Conservation (phyloP, 2,329 filamentous ascomycete species). For the Samsoniella hepiali region DNA sequence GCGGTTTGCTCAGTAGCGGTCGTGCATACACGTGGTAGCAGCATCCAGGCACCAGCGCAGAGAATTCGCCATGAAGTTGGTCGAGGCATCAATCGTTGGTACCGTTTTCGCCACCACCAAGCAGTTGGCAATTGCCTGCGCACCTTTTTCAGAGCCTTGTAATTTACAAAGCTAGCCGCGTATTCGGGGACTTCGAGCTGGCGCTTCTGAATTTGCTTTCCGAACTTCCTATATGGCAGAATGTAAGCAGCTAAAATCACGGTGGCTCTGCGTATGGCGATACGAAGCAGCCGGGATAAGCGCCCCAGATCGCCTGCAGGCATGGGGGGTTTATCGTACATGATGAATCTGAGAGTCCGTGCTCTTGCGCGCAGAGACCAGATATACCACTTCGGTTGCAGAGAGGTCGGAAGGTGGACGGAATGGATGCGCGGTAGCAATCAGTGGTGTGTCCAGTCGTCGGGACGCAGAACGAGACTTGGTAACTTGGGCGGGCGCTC, state of each 20-base stretch:
- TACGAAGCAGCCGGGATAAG: neutral
- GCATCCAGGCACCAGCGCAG: neutral
- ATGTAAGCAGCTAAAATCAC: conserved; percentile 6
- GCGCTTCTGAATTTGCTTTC: conserved; percentile 98
- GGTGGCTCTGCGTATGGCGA: neutral
- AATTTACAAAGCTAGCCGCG: conserved; percentile 98
- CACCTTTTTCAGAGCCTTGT: conserved; percentile 99
- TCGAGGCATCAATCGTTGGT: neutral
- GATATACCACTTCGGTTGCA: neutral
- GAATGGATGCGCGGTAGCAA: neutral
- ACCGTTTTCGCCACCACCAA: neutral
- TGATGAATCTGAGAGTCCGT: conserved; percentile 28
- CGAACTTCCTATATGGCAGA: conserved; percentile 78
- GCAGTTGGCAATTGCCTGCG: conserved; percentile 22
- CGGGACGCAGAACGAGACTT: neutral
- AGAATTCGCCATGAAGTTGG: neutral
- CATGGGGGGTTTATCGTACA: conserved; percentile 30
- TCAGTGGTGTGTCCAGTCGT: neutral
- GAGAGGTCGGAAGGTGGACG: neutral
- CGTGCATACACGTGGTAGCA: neutral
- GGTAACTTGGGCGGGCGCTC: conserved; percentile 4
- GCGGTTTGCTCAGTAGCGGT: neutral
- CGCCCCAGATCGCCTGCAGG: neutral
- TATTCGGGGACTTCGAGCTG: conserved; percentile 99
- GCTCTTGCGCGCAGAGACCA: neutral